Conservation (phyloP, 2,329 filamentous ascomycete species). For the Pseudogymnoascus verrucosus region DNA sequence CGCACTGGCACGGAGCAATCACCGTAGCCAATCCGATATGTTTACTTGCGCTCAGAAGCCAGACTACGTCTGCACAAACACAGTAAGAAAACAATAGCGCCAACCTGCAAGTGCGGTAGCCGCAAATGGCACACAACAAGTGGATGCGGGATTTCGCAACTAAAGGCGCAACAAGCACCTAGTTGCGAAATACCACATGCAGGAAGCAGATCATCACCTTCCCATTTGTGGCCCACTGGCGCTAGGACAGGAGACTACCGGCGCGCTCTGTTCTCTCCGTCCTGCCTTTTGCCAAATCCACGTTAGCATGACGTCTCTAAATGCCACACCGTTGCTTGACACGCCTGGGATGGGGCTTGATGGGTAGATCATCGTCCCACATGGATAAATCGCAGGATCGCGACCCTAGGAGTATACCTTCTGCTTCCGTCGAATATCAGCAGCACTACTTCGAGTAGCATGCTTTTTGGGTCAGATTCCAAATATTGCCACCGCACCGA, state of each 20-base stretch:
- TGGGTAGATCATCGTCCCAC: not conserved
- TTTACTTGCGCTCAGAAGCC: not conserved
- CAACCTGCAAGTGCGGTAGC: not conserved
- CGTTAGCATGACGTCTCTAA: not conserved
- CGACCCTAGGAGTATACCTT: not conserved
- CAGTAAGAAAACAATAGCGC: not conserved
- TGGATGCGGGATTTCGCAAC: not conserved
- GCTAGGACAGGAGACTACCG: not conserved
- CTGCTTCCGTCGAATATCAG: not conserved
- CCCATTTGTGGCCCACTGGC: not conserved
- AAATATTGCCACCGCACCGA: not conserved
- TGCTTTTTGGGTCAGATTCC: not conserved
- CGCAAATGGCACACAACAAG: not conserved
- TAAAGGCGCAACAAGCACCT: not conserved
- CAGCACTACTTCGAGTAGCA: not conserved
- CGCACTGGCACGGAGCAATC: not conserved
- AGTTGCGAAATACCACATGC: not conserved
- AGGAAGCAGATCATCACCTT: not conserved
- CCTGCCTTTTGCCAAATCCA: not conserved
- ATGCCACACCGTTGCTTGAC: not conserved
- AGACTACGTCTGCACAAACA: not conserved
- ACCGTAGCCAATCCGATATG: not conserved
- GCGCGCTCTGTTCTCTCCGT: not conserved
- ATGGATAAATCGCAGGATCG: not conserved
- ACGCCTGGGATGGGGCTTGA: not conserved